These are phyloP conservation scores for Plenodomus tracheiphilus DNA, from an alignment of 2,329 filamentous ascomycete genomes.

Conservation along the genomic window DNA sequence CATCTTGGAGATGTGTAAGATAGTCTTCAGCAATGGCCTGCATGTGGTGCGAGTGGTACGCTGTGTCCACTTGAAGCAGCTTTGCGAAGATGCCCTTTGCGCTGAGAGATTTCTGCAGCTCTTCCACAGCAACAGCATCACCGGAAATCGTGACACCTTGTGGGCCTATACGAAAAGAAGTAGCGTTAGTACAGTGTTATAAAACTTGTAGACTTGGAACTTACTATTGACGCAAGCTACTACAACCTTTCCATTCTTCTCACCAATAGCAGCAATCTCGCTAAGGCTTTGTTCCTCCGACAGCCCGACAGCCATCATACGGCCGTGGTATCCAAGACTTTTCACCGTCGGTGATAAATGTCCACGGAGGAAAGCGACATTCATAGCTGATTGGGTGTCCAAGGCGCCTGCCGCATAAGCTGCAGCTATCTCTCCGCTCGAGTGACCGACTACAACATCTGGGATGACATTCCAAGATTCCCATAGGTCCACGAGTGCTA, in stretches of 20 bases:
- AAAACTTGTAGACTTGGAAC: background rate
- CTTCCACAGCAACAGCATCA: slow-evolving; percentile 42
- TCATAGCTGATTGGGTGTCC: slow-evolving; percentile 7
- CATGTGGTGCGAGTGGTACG: slow-evolving; percentile 55
- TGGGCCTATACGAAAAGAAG: slow-evolving; percentile 12
- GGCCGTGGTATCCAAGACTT: slow-evolving; percentile 6
- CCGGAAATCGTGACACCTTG: slow-evolving; percentile 52
- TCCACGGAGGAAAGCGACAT: slow-evolving; percentile 18
- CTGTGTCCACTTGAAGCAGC: slow-evolving; percentile 46
- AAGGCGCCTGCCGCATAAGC: slow-evolving; percentile 23
- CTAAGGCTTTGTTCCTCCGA: slow-evolving; percentile 13
- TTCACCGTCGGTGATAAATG: slow-evolving; percentile 8
- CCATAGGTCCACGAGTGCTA: slow-evolving; percentile 24
- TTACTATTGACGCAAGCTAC: slow-evolving; percentile 44
- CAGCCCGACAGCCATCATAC: slow-evolving; percentile 40
- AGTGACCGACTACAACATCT: slow-evolving; percentile 26
- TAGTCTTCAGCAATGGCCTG: slow-evolving; percentile 18
- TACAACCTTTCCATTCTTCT: slow-evolving; percentile 17
- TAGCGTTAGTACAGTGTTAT: background rate
- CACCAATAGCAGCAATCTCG: slow-evolving; percentile 4
- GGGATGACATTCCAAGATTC: slow-evolving; percentile 19
- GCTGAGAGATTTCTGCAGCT: slow-evolving; percentile 37
- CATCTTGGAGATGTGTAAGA: slow-evolving; percentile 4
- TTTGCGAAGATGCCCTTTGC: slow-evolving; percentile 45
- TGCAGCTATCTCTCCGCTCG: slow-evolving; percentile 32